Base-by-base conservation (phyloP, 345 rosid genomes). In the Ailanthus altissimus region DNA sequence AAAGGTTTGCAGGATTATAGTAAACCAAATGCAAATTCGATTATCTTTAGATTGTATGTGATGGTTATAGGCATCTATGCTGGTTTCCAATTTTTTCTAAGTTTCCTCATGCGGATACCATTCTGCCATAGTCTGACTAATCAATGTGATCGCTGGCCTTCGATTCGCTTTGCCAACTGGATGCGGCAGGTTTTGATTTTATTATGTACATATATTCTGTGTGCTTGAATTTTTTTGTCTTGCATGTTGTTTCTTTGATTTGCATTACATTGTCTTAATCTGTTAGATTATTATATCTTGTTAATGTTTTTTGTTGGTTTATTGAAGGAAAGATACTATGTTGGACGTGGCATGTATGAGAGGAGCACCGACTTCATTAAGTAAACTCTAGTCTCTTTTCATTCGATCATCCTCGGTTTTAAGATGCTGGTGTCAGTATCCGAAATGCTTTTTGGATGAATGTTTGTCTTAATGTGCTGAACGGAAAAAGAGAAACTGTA, bases 261-360 rank as follows among this genome's bases (percentile, higher is more conserved):
- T 79, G 58, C 23, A 15, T 43, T 60, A 10, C 18, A 46, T 23
- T 43, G 14, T 64, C 16, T 62, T 46, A 18, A 72, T 70, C 7
- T 32, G 11, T 66, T 40, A 21, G 65, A 50, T 64, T 78, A 49
- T 42, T 14, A 42, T 43, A 51, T 50, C 11, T 7, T 70, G 67
- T 77, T 82, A 60, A 46, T 32, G 75, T 5, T 15, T 68, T 8
- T 7, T 82, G 45, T 70, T 80, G 57, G 20, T 75, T 66, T 20
- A 38, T 83, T 75, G 82, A 82, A 95, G 99, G 99, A 96, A 76
- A 90, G 93, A 20, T 84, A 93, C 79, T 96, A 89, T 75, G 99
- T 96, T 61, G 99, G 99, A 50, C 94, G 94, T 77, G 99, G 93
- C 85, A 92, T 96, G 97, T 93, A 96, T 77, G 99, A 96, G 85